These are phyloP conservation scores for Trichoderma guizhouense DNA, from an alignment of 2,329 filamentous ascomycete species.

Conservation along the genomic window DNA sequence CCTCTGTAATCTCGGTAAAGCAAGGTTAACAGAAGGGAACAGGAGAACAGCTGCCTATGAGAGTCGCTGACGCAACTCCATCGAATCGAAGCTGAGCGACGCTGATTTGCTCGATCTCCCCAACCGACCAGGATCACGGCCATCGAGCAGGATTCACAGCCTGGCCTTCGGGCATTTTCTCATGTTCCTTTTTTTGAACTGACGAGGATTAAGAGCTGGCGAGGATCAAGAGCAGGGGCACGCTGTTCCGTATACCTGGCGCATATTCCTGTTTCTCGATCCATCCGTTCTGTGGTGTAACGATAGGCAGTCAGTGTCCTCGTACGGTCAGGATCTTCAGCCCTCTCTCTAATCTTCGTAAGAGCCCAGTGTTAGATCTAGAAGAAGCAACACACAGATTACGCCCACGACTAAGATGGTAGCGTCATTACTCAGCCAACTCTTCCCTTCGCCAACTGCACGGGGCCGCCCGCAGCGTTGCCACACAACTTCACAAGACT, in stretches of 20 bases:
- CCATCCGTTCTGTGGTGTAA: background rate
- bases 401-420: background rate
- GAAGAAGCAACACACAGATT: background rate
- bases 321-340: background rate
- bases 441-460: background rate
- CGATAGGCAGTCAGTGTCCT: background rate
- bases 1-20: background rate
- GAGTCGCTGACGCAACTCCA: background rate
- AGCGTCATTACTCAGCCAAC: background rate
- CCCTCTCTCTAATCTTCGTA: background rate
- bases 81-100: background rate
- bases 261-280: background rate
- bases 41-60: background rate
- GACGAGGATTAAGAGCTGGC: background rate
- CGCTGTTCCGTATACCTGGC: background rate
- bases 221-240: background rate
- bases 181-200: background rate
- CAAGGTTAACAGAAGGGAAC: background rate
- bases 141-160: background rate
- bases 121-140: background rate
- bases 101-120: background rate
- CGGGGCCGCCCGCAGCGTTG: background rate
- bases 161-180: background rate
- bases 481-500: background rate
- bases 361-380: background rate